Percentiles rank a stretch among this genome's conserved stretches.
Conservation (phyloP, 2,329 filamentous ascomycete genomes). For the Aureobasidium zeae region DNA sequence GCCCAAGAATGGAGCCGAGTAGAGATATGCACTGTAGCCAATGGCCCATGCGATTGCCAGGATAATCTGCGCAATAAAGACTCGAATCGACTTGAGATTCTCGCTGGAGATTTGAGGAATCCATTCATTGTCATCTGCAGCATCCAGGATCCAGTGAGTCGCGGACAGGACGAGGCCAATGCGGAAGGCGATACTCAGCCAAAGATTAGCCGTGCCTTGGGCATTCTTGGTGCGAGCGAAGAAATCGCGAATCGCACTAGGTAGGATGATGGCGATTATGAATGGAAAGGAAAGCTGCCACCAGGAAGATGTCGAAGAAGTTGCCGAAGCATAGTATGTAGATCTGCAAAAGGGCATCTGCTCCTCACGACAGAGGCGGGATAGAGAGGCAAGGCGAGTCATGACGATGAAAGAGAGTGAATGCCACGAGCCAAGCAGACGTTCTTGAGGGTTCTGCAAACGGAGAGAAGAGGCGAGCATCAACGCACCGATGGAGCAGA, state of each 20-base stretch:
- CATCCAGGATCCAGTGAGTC: constrained; percentile 79
- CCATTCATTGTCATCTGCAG: constrained; percentile 81
- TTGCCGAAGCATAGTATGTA: constrained; percentile 87
- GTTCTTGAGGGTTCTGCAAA: constrained; percentile 56
- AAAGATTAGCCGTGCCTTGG: constrained; percentile 72
- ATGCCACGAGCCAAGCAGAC: constrained; percentile 72
- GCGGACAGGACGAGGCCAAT: constrained; percentile 66
- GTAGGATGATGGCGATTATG: constrained; percentile 60
- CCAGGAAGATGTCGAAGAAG: constrained; percentile 81
- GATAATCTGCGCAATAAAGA: constrained; percentile 69
- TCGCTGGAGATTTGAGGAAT: constrained; percentile 50
- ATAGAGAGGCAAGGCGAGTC: constrained; percentile 72
- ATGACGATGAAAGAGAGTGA: constrained; percentile 74
- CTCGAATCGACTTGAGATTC: constrained; percentile 62
- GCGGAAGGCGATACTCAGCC: constrained; percentile 75
- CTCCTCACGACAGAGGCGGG: constrained; percentile 89
- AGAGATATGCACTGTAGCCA: constrained; percentile 75
- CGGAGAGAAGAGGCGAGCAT: constrained; percentile 66
- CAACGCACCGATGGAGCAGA: constrained; percentile 76
- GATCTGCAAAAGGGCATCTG: constrained; percentile 96
- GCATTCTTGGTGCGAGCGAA: constrained; percentile 77
- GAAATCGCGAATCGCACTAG: constrained; percentile 68
- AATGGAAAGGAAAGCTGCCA: constrained; percentile 84
- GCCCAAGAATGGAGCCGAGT: constrained; percentile 74
- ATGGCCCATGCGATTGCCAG: constrained; percentile 74